Evolutionary conservation across 176 grass and related monocot species (phyloP).

Genomic region (Phragmites australis): DNA sequence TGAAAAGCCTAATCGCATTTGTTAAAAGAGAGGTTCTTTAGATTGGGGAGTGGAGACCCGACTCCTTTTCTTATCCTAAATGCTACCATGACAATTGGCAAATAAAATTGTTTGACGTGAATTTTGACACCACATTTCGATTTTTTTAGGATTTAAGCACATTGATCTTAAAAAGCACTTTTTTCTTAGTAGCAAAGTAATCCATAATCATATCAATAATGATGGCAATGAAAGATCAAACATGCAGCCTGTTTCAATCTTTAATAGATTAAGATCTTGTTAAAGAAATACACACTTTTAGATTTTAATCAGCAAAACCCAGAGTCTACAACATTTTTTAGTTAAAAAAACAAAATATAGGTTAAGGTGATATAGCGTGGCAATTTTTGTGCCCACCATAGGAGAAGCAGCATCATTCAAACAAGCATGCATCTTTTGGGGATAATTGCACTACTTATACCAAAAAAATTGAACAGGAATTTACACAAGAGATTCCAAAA

Average conservation of each 20-base stretch:
- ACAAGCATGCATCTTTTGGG: not conserved
- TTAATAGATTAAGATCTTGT: not conserved
- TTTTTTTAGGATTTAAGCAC: not conserved
- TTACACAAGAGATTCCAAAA: not conserved
- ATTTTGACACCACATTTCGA: not conserved
- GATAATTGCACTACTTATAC: not conserved
- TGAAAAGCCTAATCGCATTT: not conserved
- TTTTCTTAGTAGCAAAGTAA: not conserved
- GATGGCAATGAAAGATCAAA: not conserved
- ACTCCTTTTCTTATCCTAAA: constrained; percentile 4
- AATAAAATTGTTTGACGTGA: not conserved
- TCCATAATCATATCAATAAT: not conserved
- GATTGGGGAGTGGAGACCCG: not conserved
- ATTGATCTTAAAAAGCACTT: not conserved
- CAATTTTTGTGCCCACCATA: not conserved
- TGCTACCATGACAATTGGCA: not conserved
- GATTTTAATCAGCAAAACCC: not conserved
- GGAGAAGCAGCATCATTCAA: not conserved
- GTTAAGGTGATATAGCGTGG: not conserved
- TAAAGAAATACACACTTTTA: not conserved
- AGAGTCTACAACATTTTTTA: not conserved
- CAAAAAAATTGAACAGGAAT: not conserved
- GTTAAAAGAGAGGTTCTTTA: not conserved
- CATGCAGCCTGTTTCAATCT: not conserved
- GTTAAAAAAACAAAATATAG: not conserved